Conservation (phyloP, 2,329 filamentous ascomycete species). For the Pseudogymnoascus sp. region DNA sequence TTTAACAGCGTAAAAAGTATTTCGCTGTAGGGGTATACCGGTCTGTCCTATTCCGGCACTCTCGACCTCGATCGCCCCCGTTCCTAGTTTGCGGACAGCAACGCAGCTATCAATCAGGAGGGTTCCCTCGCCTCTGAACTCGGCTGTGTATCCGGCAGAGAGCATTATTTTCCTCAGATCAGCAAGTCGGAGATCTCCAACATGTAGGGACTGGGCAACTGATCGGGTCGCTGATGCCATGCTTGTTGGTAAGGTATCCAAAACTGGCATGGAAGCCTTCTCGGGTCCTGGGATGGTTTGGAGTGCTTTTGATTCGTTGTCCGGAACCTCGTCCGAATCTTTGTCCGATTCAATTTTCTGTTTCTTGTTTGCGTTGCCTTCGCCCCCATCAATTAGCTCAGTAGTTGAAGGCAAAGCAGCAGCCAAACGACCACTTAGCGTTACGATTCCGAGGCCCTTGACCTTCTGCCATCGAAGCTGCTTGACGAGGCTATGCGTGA, state of each 20-base stretch:
- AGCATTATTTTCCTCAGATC: constrained; percentile 82
- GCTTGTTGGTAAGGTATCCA: constrained; percentile 43
- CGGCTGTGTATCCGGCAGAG: constrained; percentile 71
- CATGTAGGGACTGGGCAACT: constrained; percentile 80
- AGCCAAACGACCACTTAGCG: constrained; percentile 70
- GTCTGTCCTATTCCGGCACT: constrained; percentile 49
- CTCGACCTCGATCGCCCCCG: constrained; percentile 84
- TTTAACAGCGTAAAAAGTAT: constrained; percentile 80
- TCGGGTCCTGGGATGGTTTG: constrained; percentile 10
- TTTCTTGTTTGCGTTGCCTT: constrained; percentile 35
- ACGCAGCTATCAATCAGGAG: constrained; percentile 82
- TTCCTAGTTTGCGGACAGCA: constrained; percentile 77
- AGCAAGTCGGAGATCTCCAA: constrained; percentile 83
- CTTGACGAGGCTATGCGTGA: constrained; percentile 76
- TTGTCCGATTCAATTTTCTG: constrained; percentile 32
- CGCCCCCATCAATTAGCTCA: constrained; percentile 32
- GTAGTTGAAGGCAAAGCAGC: constrained; percentile 32
- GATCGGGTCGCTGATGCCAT: constrained; percentile 66
- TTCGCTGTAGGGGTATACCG: constrained; percentile 38
- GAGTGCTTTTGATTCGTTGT: constrained; percentile 11
- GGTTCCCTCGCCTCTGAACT: constrained; percentile 89
- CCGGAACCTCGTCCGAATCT: constrained; percentile 14
- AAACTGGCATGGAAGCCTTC: constrained; percentile 22
- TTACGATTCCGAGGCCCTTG: constrained; percentile 79
- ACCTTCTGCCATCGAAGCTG: constrained; percentile 93